Conservation (phyloP, 768 basidiomycete genomes). For the Boletus huronensis region DNA sequence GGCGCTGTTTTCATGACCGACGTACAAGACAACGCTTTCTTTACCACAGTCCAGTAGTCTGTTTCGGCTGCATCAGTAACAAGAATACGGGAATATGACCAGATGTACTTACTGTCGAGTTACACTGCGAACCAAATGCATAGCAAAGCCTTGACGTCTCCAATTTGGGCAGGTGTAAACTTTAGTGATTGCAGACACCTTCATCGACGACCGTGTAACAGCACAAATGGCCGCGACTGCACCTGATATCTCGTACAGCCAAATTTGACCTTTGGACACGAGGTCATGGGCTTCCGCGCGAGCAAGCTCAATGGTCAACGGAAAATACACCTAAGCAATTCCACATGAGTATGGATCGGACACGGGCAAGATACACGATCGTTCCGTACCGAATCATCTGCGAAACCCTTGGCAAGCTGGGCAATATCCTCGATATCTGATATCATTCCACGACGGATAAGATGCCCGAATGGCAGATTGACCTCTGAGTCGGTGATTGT, state of each 20-base stretch:
- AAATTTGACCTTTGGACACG: constrained; percentile 46
- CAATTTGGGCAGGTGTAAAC: constrained; percentile 49
- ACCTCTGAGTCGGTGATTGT: constrained; percentile 32
- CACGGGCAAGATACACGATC: background rate
- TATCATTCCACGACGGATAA: constrained; percentile 36
- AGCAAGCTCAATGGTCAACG: constrained; percentile 38
- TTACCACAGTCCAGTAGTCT: constrained; percentile 44
- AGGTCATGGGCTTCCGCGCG: constrained; percentile 44
- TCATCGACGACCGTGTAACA: constrained; percentile 49
- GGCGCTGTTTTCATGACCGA: constrained; percentile 49
- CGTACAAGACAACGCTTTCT: constrained; percentile 51
- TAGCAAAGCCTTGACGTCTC: constrained; percentile 48
- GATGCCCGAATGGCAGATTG: constrained; percentile 33
- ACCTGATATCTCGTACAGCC: constrained; percentile 46
- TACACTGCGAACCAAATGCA: constrained; percentile 47
- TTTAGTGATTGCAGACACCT: constrained; percentile 54
- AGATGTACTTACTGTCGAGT: constrained; percentile 37
- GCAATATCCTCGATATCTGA: constrained; percentile 41
- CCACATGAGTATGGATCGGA: constrained; percentile 1
- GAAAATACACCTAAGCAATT: constrained; percentile 42
- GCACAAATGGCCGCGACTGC: constrained; percentile 51
- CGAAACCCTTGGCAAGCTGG: constrained; percentile 48
- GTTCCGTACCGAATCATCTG: constrained; percentile 46
- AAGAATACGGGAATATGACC: background rate
- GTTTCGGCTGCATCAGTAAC: background rate